Percentiles rank a stretch among this genome's conserved stretches.
Conservation (phyloP, 208 protist genomes). For the Crithidia acanthocephali region DNA sequence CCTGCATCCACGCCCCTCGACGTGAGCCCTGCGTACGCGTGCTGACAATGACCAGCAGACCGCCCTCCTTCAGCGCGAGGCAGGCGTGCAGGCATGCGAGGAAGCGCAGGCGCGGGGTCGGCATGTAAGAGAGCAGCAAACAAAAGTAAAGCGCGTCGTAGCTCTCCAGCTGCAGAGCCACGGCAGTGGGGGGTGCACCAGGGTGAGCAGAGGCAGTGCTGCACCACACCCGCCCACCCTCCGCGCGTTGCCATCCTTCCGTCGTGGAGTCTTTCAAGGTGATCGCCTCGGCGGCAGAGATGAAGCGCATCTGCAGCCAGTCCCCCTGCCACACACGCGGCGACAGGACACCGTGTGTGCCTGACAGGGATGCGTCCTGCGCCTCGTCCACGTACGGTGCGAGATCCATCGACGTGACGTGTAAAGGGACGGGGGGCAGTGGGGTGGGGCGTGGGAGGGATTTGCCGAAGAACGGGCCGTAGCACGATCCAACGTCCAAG, state of each 20-base stretch:
- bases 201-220: neutral
- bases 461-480: slow-evolving; percentile 70
- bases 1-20: slow-evolving; percentile 57
- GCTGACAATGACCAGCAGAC: slow-evolving; percentile 83
- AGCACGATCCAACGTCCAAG: slow-evolving; percentile 87
- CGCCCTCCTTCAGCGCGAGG: slow-evolving; percentile 68
- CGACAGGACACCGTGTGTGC: neutral
- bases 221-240: slow-evolving; percentile 5
- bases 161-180: slow-evolving; percentile 33
- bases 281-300: slow-evolving; percentile 6
- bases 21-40: slow-evolving; percentile 84
- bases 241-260: neutral
- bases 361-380: neutral
- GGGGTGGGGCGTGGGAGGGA: slow-evolving; percentile 28
- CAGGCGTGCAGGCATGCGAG: slow-evolving; percentile 79
- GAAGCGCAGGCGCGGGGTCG: slow-evolving; percentile 73
- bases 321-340: slow-evolving; percentile 48
- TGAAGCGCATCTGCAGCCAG: slow-evolving; percentile 70
- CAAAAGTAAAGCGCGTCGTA: slow-evolving; percentile 86
- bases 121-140: slow-evolving; percentile 87
- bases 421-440: slow-evolving; percentile 47
- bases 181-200: neutral
- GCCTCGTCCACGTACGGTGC: slow-evolving; percentile 45
- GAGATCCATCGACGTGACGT: slow-evolving; percentile 70
- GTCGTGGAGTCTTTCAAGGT: neutral